A percentile compares a stretch with the other conserved stretches of the same genome.
These are phyloP conservation scores for Picea glauca DNA, from an alignment of 75 land plant species.

Conservation along the genomic window DNA sequence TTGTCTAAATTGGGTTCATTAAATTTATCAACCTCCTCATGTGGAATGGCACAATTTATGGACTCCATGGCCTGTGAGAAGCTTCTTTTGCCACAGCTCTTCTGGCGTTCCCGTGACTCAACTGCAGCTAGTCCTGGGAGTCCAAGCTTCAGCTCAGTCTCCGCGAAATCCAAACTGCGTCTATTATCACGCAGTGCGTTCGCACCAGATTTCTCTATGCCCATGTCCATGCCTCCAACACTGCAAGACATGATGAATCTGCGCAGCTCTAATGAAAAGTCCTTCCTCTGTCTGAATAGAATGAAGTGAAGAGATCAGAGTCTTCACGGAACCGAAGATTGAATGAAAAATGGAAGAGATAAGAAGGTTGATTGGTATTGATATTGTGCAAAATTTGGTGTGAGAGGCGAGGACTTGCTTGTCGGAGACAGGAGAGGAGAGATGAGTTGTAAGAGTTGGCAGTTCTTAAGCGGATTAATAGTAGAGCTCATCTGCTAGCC, in stretches of 20 bases:
- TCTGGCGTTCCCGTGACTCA: slow-evolving; percentile 9
- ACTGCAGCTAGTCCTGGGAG: slow-evolving; percentile 27
- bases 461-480: too few species aligned
- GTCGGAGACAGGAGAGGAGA: too few species aligned
- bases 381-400: too few species aligned
- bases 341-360: not conserved
- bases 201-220: not conserved
- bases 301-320: too few species aligned
- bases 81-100: slow-evolving; percentile 29
- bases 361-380: too few species aligned
- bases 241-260: not conserved
- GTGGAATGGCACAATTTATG: slow-evolving; percentile 31
- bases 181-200: not conserved
- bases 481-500: not conserved
- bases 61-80: slow-evolving; percentile 31
- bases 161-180: slow-evolving; percentile 24
- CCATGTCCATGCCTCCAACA: not conserved
- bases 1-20: slow-evolving; percentile 7
- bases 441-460: too few species aligned
- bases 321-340: not conserved
- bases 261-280: not conserved
- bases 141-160: slow-evolving; percentile 52
- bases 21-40: slow-evolving; percentile 8
- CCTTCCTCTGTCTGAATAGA: not conserved
- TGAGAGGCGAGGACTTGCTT: too few species aligned